Percentiles rank a stretch among this genome's conserved stretches.
phyloP scores from a whole-genome alignment of 192 early-diverging fungal genomes.

The Mortierella hygrophila region DNA sequence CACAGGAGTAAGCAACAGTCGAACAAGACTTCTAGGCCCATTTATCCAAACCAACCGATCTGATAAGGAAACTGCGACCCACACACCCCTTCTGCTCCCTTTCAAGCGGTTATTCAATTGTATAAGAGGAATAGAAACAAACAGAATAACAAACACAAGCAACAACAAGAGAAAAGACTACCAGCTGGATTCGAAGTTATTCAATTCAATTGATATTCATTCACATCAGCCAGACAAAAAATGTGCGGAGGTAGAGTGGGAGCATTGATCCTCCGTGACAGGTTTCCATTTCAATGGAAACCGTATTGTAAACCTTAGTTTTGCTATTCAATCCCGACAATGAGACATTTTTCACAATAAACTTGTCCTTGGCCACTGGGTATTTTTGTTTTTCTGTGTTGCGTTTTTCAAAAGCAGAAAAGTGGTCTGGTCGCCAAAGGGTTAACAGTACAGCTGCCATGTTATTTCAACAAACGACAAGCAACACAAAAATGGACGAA shows the following conservation, averaged over 20 bases:
- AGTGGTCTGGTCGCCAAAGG: slow-evolving; percentile 1
- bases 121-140: neutral
- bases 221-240: neutral
- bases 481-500: neutral
- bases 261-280: neutral
- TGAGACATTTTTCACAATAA: neutral
- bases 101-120: neutral
- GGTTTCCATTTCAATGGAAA: neutral
- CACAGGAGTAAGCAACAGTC: neutral
- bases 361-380: no score
- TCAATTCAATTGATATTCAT: no score
- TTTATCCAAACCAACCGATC: neutral
- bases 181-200: neutral
- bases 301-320: slow-evolving; percentile 1
- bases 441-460: neutral
- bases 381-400: neutral
- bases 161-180: neutral
- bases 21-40: neutral
- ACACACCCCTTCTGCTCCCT: neutral
- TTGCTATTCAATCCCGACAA: neutral
- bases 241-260: neutral
- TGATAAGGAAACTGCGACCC: neutral
- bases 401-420: neutral
- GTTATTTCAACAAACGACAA: neutral
- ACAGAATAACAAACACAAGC: no score